A percentile compares a stretch with the other conserved stretches of the same genome.
These are phyloP conservation scores for Cercospora sesami DNA, from an alignment of 2,329 filamentous ascomycete species.

Conservation along the genomic window DNA sequence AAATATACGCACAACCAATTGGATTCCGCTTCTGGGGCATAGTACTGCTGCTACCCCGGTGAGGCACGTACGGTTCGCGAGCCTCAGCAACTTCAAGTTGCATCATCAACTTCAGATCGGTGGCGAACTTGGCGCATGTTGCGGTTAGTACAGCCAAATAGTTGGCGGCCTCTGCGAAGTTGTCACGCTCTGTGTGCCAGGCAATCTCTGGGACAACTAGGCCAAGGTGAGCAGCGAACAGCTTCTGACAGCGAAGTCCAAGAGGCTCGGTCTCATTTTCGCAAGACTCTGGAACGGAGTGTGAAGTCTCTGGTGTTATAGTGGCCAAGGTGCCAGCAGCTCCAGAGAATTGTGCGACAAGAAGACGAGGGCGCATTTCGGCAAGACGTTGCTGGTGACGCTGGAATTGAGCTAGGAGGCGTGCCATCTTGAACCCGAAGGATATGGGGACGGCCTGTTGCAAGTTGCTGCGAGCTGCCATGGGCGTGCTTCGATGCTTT, in stretches of 20 bases:
- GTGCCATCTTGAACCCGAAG: constrained; percentile 37
- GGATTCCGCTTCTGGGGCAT: constrained; percentile 53
- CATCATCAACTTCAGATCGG: constrained; percentile 36
- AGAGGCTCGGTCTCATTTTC: constrained; percentile 12
- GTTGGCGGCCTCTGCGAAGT: constrained; percentile 31
- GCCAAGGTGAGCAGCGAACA: constrained; percentile 29
- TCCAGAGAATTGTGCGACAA: constrained; percentile 34
- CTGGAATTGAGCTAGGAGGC: constrained; percentile 33
- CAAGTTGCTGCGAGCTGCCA: constrained; percentile 36
- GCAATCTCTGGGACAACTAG: constrained; percentile 32
- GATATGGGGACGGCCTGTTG: constrained; percentile 37
- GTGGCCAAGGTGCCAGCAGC: constrained; percentile 37
- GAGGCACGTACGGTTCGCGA: constrained; percentile 48
- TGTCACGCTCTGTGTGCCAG: constrained; percentile 38
- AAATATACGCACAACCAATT: constrained; percentile 33
- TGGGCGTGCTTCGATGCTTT: constrained; percentile 31
- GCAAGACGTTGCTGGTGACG: constrained; percentile 31
- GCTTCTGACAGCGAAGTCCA: constrained; percentile 29
- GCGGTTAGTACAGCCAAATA: constrained; percentile 32
- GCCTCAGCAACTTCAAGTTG: constrained; percentile 36
- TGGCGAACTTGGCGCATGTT: constrained; percentile 37
- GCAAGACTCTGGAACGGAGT: constrained; percentile 2
- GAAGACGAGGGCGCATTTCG: constrained; percentile 29
- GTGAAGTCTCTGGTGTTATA: constrained; percentile 26
- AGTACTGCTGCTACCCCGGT: constrained; percentile 55